Conservation (phyloP, 495 filamentous ascomycete genomes). For the Xeromyces bisporus region DNA sequence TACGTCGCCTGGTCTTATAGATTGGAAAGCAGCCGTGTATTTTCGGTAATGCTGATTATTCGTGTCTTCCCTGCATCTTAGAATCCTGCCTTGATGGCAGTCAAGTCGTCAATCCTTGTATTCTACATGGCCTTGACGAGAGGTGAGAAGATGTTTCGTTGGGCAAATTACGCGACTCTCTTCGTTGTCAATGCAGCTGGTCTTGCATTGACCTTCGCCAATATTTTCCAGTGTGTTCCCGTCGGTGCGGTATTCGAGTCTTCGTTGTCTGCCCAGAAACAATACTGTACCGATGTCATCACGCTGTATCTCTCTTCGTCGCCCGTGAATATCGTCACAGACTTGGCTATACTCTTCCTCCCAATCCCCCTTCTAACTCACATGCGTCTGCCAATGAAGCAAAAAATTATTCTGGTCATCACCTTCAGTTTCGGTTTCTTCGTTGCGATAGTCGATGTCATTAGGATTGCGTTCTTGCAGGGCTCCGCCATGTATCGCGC, state of each 20-base stretch:
- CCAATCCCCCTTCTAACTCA: slow-evolving; percentile 75
- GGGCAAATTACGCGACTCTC: slow-evolving; percentile 52
- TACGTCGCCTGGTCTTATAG: too few species aligned
- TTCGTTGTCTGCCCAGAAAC: slow-evolving; percentile 21
- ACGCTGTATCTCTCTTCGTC: slow-evolving; percentile 72
- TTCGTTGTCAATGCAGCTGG: slow-evolving; percentile 63
- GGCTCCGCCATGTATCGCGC: slow-evolving; percentile 36
- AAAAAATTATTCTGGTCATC: slow-evolving; percentile 68
- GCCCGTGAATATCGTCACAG: slow-evolving; percentile 72
- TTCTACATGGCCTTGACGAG: slow-evolving; percentile 72
- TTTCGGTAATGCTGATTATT: too few species aligned
- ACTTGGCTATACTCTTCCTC: slow-evolving; percentile 65
- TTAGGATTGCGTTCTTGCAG: slow-evolving; percentile 80
- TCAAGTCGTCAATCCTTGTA: slow-evolving; percentile 81
- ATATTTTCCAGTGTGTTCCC: slow-evolving; percentile 79
- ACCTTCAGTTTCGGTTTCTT: slow-evolving; percentile 76
- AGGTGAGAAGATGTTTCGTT: slow-evolving; percentile 53
- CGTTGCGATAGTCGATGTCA: slow-evolving; percentile 72
- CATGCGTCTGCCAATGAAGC: slow-evolving; percentile 65
- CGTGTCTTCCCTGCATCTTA: too few species aligned
- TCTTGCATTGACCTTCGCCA: slow-evolving; percentile 62
- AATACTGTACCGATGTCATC: slow-evolving; percentile 59
- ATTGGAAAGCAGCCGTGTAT: too few species aligned
- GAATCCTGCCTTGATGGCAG: slow-evolving; percentile 63
- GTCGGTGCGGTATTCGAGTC: slow-evolving; percentile 42